phyloP scores from a whole-genome alignment of 2,329 filamentous ascomycete genomes.

The Aciculosporium take region DNA sequence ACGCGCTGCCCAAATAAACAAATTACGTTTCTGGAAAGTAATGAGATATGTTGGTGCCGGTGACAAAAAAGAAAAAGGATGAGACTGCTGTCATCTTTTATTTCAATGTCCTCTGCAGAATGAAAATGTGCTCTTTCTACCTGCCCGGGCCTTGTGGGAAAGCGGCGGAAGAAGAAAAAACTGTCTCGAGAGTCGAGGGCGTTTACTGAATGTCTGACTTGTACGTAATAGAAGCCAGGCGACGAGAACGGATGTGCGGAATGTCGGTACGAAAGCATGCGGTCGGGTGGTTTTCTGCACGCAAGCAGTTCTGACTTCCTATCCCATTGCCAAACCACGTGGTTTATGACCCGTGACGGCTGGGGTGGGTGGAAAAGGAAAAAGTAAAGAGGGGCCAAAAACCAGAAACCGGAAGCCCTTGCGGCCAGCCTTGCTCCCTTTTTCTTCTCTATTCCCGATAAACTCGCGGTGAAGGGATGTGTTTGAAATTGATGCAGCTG shows the following conservation, averaged over 20 bases:
- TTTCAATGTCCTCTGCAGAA: not conserved
- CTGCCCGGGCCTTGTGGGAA: not conserved
- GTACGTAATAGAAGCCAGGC: no score
- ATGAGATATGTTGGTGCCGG: not conserved
- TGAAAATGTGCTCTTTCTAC: not conserved
- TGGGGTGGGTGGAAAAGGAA: not conserved
- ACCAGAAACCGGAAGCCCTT: not conserved
- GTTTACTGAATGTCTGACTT: slow-evolving; percentile 1
- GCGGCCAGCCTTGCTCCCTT: not conserved
- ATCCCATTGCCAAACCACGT: not conserved
- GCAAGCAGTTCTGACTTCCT: no score
- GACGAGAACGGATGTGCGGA: not conserved
- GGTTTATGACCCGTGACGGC: not conserved
- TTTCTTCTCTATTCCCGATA: not conserved
- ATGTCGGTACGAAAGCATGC: not conserved
- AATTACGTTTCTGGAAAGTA: not conserved
- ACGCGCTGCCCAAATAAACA: not conserved
- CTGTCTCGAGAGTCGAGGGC: not conserved
- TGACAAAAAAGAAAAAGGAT: not conserved
- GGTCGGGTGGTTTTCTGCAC: not conserved
- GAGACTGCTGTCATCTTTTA: not conserved
- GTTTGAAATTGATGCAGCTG: no score
- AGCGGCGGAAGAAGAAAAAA: not conserved
- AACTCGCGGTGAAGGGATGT: no score
- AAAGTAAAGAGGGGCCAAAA: not conserved